These are phyloP conservation scores for Penicillium canescens DNA, from an alignment of 495 filamentous ascomycete species.

Conservation along the genomic window DNA sequence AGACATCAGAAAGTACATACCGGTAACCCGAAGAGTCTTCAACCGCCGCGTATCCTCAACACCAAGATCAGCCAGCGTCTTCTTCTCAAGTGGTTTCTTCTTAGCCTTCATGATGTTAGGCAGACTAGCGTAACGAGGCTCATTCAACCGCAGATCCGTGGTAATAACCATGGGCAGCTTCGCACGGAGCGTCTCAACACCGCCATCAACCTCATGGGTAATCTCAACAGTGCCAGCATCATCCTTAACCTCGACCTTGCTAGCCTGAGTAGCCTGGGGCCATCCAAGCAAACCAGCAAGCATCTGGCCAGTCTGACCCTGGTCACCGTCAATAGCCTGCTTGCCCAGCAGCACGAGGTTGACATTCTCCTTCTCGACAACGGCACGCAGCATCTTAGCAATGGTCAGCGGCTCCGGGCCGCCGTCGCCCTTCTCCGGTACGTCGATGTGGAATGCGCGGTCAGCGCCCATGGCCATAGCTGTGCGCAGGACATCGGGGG, in stretches of 20 bases:
- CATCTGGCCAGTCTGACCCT: slow-evolving; percentile 97
- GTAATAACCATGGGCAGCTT: slow-evolving; percentile 90
- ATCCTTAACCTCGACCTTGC: slow-evolving; percentile 70
- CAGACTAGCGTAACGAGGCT: slow-evolving; percentile 91
- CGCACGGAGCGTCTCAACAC: slow-evolving; percentile 82
- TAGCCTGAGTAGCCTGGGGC: slow-evolving; percentile 92
- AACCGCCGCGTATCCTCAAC: slow-evolving; percentile 71
- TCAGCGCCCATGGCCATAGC: slow-evolving; percentile 99
- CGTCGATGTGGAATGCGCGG: slow-evolving; percentile 80
- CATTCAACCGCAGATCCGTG: slow-evolving; percentile 91
- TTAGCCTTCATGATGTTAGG: slow-evolving; percentile 99
- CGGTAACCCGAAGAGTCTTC: slow-evolving; percentile 84
- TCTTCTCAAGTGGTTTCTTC: slow-evolving; percentile 98
- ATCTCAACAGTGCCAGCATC: slow-evolving; percentile 63
- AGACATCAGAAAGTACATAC: slow-evolving; percentile 45
- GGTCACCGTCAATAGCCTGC: slow-evolving; percentile 96
- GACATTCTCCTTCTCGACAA: slow-evolving; percentile 77
- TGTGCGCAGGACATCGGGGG: slow-evolving; percentile 82
- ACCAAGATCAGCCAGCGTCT: slow-evolving; percentile 77
- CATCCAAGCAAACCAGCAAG: slow-evolving; percentile 88
- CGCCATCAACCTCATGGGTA: slow-evolving; percentile 90
- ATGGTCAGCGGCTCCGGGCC: slow-evolving; percentile 85
- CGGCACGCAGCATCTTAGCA: slow-evolving; percentile 79
- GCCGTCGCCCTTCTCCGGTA: slow-evolving; percentile 51
- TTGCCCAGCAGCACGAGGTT: slow-evolving; percentile 94